Conservation (phyloP, 2,329 filamentous ascomycete genomes). For the Colletotrichum sp. region DNA sequence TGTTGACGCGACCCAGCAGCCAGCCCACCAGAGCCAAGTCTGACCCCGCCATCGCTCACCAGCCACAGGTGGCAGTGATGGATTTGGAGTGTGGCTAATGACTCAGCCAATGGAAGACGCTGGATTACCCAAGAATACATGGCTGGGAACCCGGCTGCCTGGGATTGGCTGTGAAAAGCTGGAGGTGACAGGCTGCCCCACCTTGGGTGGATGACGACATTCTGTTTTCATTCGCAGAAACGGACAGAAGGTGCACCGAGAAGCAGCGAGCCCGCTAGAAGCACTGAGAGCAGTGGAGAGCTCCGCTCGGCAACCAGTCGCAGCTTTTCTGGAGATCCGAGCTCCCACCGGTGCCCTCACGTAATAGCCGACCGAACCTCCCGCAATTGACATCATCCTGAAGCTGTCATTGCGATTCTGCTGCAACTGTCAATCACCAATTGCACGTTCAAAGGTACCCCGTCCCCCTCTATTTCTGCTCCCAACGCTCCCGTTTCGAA, state of each 20-base stretch:
- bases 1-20: neutral
- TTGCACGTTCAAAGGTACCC: conserved; percentile 9
- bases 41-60: neutral
- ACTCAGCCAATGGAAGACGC: neutral
- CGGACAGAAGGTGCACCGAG: neutral
- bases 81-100: accelerated
- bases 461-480: neutral
- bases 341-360: conserved; percentile 10
- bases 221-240: conserved; percentile 14
- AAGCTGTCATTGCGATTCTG: neutral
- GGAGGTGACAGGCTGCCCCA: conserved; percentile 2
- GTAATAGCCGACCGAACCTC: conserved; percentile 20
- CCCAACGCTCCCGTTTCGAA: too few species aligned
- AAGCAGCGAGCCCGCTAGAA: neutral
- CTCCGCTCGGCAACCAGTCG: conserved; percentile 3
- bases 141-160: neutral
- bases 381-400: conserved; percentile 19
- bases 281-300: neutral
- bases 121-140: neutral
- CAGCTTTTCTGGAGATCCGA: conserved; percentile 20
- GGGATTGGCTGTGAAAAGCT: neutral
- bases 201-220: conserved; percentile 17
- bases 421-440: conserved; percentile 24
- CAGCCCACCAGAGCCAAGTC: neutral
- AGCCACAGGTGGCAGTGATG: neutral